Base-by-base conservation (phyloP, 768 basidiomycete genomes). In the Kwoniella dendrophila region DNA sequence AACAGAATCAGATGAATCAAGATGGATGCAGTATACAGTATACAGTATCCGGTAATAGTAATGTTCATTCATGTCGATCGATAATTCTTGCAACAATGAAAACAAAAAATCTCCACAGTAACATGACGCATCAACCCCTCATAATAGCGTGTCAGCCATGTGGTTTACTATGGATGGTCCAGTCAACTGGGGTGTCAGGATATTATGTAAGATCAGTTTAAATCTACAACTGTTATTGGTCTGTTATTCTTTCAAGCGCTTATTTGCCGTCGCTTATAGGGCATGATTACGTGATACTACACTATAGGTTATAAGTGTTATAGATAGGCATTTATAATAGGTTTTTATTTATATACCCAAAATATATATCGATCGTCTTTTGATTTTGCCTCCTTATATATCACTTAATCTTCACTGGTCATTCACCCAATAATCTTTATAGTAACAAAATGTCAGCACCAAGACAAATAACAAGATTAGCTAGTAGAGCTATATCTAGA, bases 101-200 rank as follows among this genome's bases (percentile, higher is more conserved):
- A 51, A 33, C 30, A 50, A 33, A 50, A 50, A 32, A 50, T 44
- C n/a, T 40, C 11, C 47, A 26, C 22, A 11, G 7, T 26, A 48
- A 44, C 40, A 56, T 56, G 54, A 56, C 54, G 54, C 38, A 56
- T 44, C 12, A 27, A 56, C 54, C 40, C 40, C 54, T 29, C 4
- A 8, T 5, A 6, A 22, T 6, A 22, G 16, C 52, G 38, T 27
- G 34, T 7, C 11, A 43, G n/a, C 20, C 41, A 43, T 20, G 41
- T 26, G n/a, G n/a, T n/a, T n/a, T n/a, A n/a, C n/a, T n/a, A n/a
- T 54, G 22, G 14, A 7, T 41, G 33, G 29, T 54, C 26, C 40
- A 43, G 22, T 54, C 36, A 54, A 51, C 49, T 32, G 11, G 5
- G 7, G 10, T 16, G 30, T 33, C 1, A n/a, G 16, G 6, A 11